A percentile compares a stretch with the other conserved stretches of the same genome.
These are phyloP conservation scores for Triadica sebifera DNA, from an alignment of 345 rosid species.

Conservation along the genomic window DNA sequence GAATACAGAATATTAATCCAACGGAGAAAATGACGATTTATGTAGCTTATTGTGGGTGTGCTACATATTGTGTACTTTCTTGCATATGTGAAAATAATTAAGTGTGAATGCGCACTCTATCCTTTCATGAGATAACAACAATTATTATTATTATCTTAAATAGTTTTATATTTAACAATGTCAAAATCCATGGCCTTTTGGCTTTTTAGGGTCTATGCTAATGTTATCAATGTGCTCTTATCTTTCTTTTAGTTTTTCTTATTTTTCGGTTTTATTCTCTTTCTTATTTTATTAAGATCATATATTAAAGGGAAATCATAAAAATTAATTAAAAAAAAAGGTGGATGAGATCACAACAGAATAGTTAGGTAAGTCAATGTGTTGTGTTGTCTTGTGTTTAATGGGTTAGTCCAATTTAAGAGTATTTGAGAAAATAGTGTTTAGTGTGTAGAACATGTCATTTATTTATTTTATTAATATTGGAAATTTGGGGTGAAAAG, in stretches of 20 bases:
- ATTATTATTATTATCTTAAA: background rate
- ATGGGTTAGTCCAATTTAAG: constrained; percentile 7
- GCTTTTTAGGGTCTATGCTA: constrained; percentile 3
- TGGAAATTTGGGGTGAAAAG: background rate
- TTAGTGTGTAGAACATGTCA: constrained; percentile 8
- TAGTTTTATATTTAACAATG: constrained; percentile 2
- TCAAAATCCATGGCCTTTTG: constrained; percentile 8
- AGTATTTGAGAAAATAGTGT: constrained; percentile 6
- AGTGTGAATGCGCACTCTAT: constrained; percentile 11
- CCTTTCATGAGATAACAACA: constrained; percentile 11
- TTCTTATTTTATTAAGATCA: background rate
- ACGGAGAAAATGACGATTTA: background rate
- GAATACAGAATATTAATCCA: background rate
- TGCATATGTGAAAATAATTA: background rate
- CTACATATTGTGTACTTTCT: background rate
- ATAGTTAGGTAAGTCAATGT: constrained; percentile 16
- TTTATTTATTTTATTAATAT: background rate
- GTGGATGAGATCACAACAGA: constrained; percentile 4
- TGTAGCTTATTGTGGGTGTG: background rate
- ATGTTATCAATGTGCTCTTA: background rate
- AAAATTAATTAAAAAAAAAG: background rate
- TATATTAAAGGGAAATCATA: constrained; percentile 1
- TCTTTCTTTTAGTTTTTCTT: background rate
- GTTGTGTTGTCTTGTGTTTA: background rate
- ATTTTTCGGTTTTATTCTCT: background rate